Conservation (phyloP, 495 filamentous ascomycete genomes). For the Astrothelium macrocarpum region DNA sequence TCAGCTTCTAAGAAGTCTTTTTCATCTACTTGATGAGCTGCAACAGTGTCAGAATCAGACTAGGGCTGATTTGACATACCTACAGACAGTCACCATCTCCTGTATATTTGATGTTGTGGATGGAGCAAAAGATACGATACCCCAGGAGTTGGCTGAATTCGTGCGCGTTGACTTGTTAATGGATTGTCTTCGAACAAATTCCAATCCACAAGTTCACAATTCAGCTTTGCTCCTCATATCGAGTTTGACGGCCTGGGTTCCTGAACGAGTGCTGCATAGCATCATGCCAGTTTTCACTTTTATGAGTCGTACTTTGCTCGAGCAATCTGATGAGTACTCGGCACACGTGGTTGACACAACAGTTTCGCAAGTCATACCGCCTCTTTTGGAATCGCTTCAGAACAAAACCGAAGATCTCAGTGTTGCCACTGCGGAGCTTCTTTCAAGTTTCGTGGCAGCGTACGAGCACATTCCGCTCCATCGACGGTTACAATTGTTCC, state of each 20-base stretch:
- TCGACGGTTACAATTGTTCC: conserved; percentile 69
- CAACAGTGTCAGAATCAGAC: conserved; percentile 66
- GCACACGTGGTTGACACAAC: conserved; percentile 86
- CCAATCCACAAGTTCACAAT: conserved; percentile 85
- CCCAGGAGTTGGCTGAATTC: conserved; percentile 58
- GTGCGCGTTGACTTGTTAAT: conserved; percentile 77
- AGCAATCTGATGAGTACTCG: conserved; percentile 90
- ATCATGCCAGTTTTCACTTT: conserved; percentile 99
- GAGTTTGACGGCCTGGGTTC: conserved; percentile 68
- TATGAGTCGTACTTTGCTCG: conserved; percentile 79
- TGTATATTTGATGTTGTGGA: conserved; percentile 72
- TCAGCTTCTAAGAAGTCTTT: conserved; percentile 64
- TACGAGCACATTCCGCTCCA: conserved; percentile 90
- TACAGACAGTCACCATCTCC: conserved; percentile 68
- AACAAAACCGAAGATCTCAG: conserved; percentile 67
- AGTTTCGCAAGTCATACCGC: conserved; percentile 80
- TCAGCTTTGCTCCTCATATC: conserved; percentile 81
- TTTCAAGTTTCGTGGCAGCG: conserved; percentile 85
- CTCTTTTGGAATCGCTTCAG: conserved; percentile 75
- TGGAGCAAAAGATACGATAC: conserved; percentile 44
- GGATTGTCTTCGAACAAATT: conserved; percentile 78
- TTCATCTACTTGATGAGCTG: conserved; percentile 71
- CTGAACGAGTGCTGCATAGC: conserved; percentile 83
- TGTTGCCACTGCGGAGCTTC: conserved; percentile 68
- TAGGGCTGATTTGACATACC: conserved; percentile 70